Evolutionary conservation across 176 grass and related monocot genomes (phyloP).

Genomic region (Thinopyrum elongatum): DNA sequence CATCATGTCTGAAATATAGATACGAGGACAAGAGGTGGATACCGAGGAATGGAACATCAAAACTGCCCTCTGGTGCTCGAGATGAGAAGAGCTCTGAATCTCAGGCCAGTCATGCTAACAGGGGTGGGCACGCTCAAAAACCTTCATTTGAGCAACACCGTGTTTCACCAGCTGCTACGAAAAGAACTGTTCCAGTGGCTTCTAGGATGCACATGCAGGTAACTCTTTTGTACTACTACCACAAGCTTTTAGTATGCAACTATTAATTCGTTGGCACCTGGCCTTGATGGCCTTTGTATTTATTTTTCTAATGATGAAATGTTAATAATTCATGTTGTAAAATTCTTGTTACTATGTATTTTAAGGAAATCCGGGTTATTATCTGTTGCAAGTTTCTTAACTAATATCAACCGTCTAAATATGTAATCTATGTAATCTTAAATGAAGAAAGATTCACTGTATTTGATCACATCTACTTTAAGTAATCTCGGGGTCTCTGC

Average conservation of each 20-base stretch:
- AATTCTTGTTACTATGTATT: background rate
- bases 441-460: background rate
- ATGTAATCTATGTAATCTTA: background rate
- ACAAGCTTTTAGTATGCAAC: constrained; percentile 1
- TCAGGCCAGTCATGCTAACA: constrained; percentile 45
- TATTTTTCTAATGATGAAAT: constrained; percentile 6
- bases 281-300: background rate
- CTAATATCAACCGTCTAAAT: background rate
- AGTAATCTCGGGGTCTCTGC: background rate
- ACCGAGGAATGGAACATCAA: constrained; percentile 63
- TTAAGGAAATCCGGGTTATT: background rate
- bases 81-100: constrained; percentile 54
- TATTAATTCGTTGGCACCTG: background rate
- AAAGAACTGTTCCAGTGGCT: constrained; percentile 54
- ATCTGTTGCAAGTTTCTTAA: background rate
- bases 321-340: constrained; percentile 6
- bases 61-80: constrained; percentile 29
- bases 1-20: constrained; percentile 45
- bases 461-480: background rate
- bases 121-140: constrained; percentile 45
- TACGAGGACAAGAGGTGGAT: constrained; percentile 99
- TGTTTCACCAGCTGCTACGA: constrained; percentile 28
- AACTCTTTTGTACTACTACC: background rate
- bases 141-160: constrained; percentile 65
- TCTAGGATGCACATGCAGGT: constrained; percentile 62